Percentiles rank a stretch among this genome's conserved stretches.
Evolutionary conservation across 108 stramenopile genomes (phyloP).

Genomic region (Halocafeteria seosinensis): DNA sequence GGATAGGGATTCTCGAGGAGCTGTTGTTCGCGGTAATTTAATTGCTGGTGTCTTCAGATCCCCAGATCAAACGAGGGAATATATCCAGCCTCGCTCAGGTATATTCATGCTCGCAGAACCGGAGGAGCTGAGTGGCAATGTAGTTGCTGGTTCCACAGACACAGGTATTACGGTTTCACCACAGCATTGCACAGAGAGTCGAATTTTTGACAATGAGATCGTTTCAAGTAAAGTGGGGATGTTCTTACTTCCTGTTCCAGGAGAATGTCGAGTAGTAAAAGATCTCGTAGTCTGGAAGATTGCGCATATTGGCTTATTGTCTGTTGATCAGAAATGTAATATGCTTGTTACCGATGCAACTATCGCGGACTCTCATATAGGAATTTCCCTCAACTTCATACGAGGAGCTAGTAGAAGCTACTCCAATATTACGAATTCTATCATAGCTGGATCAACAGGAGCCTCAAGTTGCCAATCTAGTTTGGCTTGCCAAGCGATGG

Average conservation of each 20-base stretch:
- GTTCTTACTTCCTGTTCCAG: too few species aligned
- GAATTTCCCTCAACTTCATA: background rate
- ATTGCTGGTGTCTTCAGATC: background rate
- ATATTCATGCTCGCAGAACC: background rate
- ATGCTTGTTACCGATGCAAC: background rate
- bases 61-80: background rate
- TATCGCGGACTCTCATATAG: conserved; percentile 8
- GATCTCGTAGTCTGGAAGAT: conserved; percentile 1
- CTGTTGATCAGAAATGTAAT: background rate
- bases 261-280: too few species aligned
- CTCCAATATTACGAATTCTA: background rate
- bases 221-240: background rate
- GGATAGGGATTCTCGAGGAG: background rate
- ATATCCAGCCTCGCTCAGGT: background rate
- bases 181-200: background rate
- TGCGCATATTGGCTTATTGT: conserved; percentile 6
- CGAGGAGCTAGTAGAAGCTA: background rate
- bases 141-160: conserved; percentile 7
- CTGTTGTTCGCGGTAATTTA: background rate
- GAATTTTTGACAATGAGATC: background rate
- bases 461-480: background rate
- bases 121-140: background rate
- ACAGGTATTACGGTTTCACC: background rate
- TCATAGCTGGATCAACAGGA: background rate
- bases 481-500: conserved; percentile 3